A percentile compares a stretch with the other conserved stretches of the same genome.
These are phyloP conservation scores for Paramecium biaurelia DNA, from an alignment of 73 alveolate genomes.

Conservation along the genomic window DNA sequence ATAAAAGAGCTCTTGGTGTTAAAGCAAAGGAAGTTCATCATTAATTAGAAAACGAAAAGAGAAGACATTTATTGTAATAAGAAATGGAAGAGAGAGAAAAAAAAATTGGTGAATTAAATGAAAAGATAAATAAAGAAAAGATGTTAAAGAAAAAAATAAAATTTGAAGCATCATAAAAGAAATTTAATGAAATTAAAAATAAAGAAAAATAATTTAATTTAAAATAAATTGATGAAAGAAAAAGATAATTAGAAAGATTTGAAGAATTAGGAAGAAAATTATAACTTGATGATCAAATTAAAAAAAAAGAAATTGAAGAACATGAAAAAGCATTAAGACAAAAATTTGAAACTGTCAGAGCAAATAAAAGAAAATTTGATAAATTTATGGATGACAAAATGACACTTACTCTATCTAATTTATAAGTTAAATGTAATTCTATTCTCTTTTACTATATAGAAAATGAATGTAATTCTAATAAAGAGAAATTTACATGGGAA, in stretches of 20 bases:
- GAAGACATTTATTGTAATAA: not conserved
- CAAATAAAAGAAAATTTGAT: not conserved
- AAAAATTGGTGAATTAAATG: not conserved
- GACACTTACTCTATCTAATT: not conserved
- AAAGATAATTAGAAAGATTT: conserved; percentile 20
- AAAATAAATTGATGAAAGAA: conserved; percentile 4
- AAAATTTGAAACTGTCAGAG: not conserved
- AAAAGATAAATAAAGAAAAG: not conserved
- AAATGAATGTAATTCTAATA: not conserved
- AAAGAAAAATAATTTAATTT: not conserved
- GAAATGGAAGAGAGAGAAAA: not conserved
- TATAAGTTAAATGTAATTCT: not conserved
- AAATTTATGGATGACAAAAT: not conserved
- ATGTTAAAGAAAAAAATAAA: not conserved
- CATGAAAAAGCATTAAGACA: not conserved
- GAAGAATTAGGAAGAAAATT: conserved; percentile 23
- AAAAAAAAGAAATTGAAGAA: conserved; percentile 1
- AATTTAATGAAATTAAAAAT: not conserved
- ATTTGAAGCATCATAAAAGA: not conserved
- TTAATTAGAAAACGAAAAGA: not conserved
- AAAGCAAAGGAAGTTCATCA: not conserved
- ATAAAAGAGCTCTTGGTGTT: not conserved
- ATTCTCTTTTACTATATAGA: not conserved
- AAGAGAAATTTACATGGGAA: not conserved
- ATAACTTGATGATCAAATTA: not conserved